phyloP scores from a whole-genome alignment of 257 asterid genomes.

The Thymus quinquecostatus region DNA sequence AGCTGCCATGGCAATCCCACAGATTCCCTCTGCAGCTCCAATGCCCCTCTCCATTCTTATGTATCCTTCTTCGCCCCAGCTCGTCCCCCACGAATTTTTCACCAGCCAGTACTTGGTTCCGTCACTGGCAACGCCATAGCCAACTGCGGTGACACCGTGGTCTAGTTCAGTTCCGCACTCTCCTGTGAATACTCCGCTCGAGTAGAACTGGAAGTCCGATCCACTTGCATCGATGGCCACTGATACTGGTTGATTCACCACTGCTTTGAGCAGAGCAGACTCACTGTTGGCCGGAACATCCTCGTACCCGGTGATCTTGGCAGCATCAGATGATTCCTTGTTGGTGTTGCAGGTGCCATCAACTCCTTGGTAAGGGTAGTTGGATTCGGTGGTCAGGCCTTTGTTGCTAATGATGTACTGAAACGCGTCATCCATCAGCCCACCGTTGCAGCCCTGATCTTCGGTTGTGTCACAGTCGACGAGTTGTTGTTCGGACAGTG shows the following conservation, averaged over 20 bases:
- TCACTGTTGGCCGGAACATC: conserved; percentile 27
- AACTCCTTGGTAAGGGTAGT: conserved; percentile 16
- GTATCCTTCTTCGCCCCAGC: conserved; percentile 17
- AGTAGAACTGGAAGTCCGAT: conserved; percentile 36
- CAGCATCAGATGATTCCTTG: conserved; percentile 21
- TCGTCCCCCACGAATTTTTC: conserved; percentile 13
- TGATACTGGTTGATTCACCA: conserved; percentile 32
- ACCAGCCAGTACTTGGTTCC: conserved; percentile 37
- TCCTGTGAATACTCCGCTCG: conserved; percentile 41
- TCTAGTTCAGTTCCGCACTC: conserved; percentile 43
- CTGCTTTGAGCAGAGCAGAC: conserved; percentile 11
- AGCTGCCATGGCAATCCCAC: conserved; percentile 22
- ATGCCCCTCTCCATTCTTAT: conserved; percentile 14
- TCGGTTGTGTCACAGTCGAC: conserved; percentile 26
- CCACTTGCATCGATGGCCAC: conserved; percentile 46
- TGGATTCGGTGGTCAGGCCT: conserved; percentile 24
- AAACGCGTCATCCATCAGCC: conserved; percentile 24
- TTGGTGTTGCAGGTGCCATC: conserved; percentile 18
- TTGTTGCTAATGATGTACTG: conserved; percentile 16
- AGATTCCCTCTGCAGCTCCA: conserved; percentile 5
- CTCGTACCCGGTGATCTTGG: conserved; percentile 26
- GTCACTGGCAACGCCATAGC: conserved; percentile 37
- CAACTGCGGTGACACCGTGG: conserved; percentile 50
- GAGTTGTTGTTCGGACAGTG: conserved; percentile 22
- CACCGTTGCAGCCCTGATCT: conserved; percentile 21